Percentiles rank a stretch among this genome's conserved stretches.
Conservation (phyloP, 2,329 filamentous ascomycete species). For the Fusarium musae region DNA sequence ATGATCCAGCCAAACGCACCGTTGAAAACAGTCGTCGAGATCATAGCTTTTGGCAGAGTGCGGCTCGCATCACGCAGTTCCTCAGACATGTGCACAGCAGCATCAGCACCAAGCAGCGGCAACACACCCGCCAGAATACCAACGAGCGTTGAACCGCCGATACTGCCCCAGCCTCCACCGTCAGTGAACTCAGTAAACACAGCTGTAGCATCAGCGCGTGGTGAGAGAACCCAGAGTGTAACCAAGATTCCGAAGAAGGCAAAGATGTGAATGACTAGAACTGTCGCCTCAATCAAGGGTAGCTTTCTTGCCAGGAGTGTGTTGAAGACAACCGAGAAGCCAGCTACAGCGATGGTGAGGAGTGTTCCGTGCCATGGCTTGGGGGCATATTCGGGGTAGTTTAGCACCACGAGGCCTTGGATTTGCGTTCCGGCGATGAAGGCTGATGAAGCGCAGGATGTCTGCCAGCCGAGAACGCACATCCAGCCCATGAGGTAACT, state of each 20-base stretch:
- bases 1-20: conserved; percentile 40
- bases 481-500: conserved; percentile 64
- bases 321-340: conserved; percentile 32
- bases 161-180: conserved; percentile 32
- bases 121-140: conserved; percentile 36
- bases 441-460: conserved; percentile 52
- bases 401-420: conserved; percentile 55
- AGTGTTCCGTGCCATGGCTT: conserved; percentile 39
- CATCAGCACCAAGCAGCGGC: conserved; percentile 35
- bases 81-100: conserved; percentile 40
- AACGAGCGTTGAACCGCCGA: conserved; percentile 34
- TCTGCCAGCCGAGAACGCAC: conserved; percentile 58
- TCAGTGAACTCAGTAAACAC: conserved; percentile 39
- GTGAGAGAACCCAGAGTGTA: conserved; percentile 39
- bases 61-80: conserved; percentile 36
- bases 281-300: conserved; percentile 19
- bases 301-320: conserved; percentile 32
- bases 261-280: conserved; percentile 38
- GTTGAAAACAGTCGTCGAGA: conserved; percentile 35
- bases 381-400: conserved; percentile 23
- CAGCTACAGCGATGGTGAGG: conserved; percentile 24
- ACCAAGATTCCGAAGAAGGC: conserved; percentile 38
- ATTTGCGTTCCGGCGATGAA: conserved; percentile 58
- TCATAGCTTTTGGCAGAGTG: conserved; percentile 35
- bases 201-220: conserved; percentile 17